phyloP scores from a whole-genome alignment of 345 rosid species.

The Sonneratia caseolaris region DNA sequence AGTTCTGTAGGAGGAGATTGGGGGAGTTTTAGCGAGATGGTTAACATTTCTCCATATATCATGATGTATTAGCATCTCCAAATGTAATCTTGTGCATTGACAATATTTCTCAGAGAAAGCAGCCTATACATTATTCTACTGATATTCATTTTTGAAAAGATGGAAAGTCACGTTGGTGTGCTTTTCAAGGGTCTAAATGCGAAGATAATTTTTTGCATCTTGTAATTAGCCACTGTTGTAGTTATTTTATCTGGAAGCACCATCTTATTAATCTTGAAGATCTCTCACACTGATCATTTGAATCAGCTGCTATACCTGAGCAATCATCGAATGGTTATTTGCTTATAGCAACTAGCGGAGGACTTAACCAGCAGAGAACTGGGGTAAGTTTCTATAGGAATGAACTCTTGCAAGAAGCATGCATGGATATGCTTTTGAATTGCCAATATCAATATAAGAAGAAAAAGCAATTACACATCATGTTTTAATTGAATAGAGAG shows the following conservation, averaged over 20 bases:
- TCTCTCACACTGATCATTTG: constrained; percentile 13
- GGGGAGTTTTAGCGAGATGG: neutral
- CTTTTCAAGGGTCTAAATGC: neutral
- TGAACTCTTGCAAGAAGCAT: neutral
- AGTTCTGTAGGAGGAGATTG: neutral
- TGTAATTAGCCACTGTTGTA: neutral
- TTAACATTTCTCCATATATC: neutral
- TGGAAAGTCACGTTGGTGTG: neutral
- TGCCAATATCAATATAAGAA: neutral
- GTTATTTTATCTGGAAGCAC: neutral
- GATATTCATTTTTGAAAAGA: neutral
- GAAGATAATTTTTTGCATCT: neutral
- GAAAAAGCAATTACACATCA: neutral
- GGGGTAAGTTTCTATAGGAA: constrained; percentile 56
- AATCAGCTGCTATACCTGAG: constrained; percentile 57
- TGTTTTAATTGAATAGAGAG: neutral
- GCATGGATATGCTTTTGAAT: neutral
- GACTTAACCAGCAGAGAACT: constrained; percentile 95
- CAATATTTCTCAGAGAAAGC: neutral
- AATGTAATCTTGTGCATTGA: neutral
- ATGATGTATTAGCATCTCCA: neutral
- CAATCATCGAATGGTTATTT: constrained; percentile 76
- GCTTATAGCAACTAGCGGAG: constrained; percentile 98
- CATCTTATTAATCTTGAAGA: neutral
- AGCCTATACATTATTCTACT: neutral